Evolutionary conservation across 2,329 filamentous ascomycete species (phyloP).

Genomic region (Colletotrichum sp.): DNA sequence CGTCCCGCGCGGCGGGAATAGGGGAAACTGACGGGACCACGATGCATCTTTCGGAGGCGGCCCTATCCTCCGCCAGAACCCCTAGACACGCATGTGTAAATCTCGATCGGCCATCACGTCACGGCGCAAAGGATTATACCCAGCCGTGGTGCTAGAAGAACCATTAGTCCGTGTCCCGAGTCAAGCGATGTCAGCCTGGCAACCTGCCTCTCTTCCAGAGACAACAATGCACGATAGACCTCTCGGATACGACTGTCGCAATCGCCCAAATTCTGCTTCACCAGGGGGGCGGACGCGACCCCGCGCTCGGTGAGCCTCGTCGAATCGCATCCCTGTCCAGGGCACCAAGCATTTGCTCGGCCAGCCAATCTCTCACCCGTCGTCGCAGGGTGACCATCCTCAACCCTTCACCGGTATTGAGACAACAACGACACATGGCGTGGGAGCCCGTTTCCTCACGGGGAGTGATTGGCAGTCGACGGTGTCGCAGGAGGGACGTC

Average conservation of each 20-base stretch:
- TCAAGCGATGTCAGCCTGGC: not conserved
- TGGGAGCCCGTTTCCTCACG: not conserved
- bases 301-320: not conserved
- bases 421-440: not conserved
- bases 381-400: not conserved
- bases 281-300: not conserved
- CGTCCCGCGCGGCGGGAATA: not conserved
- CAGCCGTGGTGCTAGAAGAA: not conserved
- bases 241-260: not conserved
- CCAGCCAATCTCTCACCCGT: not conserved
- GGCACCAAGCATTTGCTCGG: not conserved
- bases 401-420: not conserved
- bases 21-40: not conserved
- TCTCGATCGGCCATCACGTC: not conserved
- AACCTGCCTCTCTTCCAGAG: not conserved
- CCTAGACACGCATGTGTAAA: not conserved
- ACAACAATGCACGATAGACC: not conserved
- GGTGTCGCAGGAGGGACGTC: not conserved
- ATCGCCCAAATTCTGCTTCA: not conserved
- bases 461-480: not conserved
- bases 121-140: not conserved
- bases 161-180: not conserved
- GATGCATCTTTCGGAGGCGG: not conserved
- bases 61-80: not conserved
- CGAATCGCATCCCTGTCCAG: not conserved